These are phyloP conservation scores for Suillus cothurnatus DNA, from an alignment of 768 basidiomycete species.

Conservation along the genomic window DNA sequence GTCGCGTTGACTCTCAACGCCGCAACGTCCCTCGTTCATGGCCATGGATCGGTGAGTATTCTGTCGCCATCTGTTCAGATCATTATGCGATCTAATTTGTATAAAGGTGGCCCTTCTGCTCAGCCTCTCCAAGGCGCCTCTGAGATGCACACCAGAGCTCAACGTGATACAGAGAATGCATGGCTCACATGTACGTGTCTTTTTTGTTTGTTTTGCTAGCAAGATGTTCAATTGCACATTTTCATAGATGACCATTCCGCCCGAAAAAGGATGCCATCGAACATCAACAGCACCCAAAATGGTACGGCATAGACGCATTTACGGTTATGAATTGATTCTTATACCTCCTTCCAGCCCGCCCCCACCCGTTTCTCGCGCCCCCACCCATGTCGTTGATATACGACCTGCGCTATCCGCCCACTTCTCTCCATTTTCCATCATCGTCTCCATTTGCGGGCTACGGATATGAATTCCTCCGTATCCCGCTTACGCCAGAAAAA, in stretches of 20 bases:
- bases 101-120: neutral
- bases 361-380: neutral
- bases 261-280: neutral
- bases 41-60: neutral
- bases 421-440: constrained; percentile 1
- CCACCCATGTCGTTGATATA: constrained; percentile 1
- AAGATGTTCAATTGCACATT: neutral
- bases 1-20: neutral
- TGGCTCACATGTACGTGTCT: neutral
- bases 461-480: neutral
- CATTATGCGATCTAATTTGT: neutral
- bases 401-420: constrained; percentile 8
- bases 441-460: constrained; percentile 1
- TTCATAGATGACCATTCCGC: neutral
- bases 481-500: neutral
- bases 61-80: neutral
- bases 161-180: neutral
- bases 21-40: neutral
- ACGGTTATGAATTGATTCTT: neutral
- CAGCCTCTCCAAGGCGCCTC: neutral
- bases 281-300: neutral
- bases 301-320: neutral
- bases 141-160: neutral
- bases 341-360: neutral
- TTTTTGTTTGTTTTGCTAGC: neutral